A percentile compares a stretch with the other conserved stretches of the same genome.
These are phyloP conservation scores for Ophiocordyceps polyrhachis-furcata DNA, from an alignment of 2,329 filamentous ascomycete genomes.

Conservation along the genomic window DNA sequence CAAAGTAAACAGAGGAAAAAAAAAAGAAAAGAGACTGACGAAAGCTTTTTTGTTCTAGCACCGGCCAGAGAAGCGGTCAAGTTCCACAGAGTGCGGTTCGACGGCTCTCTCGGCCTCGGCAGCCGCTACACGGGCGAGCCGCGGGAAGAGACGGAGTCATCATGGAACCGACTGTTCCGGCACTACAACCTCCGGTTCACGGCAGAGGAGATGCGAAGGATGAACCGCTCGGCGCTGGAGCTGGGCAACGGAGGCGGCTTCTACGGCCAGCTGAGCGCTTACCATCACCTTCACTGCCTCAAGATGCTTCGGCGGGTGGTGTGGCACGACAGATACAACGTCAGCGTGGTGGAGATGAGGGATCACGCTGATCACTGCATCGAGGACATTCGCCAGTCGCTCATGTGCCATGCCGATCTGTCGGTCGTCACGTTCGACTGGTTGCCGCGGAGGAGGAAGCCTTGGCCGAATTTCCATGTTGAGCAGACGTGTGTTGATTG, in stretches of 20 bases:
- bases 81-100: not conserved
- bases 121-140: not conserved
- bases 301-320: not conserved
- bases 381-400: not conserved
- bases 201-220: not conserved
- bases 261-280: not conserved
- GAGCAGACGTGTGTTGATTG: not conserved
- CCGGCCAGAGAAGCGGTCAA: not conserved
- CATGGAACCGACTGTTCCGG: not conserved
- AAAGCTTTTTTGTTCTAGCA: too few relatives aligned
- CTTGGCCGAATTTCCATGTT: not conserved
- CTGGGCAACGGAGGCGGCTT: not conserved
- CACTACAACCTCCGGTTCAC: constrained; percentile 1
- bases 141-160: not conserved
- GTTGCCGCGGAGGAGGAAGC: not conserved
- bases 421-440: not conserved
- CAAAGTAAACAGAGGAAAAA: not conserved
- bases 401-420: not conserved
- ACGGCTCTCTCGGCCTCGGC: not conserved
- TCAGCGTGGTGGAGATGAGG: not conserved
- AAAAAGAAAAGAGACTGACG: not conserved
- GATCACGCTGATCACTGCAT: not conserved
- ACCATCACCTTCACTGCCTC: not conserved
- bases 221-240: not conserved
- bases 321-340: not conserved